These are phyloP conservation scores for Cystobasidium sp. DNA, from an alignment of 1,284 basidiomycete genomes.

Conservation along the genomic window DNA sequence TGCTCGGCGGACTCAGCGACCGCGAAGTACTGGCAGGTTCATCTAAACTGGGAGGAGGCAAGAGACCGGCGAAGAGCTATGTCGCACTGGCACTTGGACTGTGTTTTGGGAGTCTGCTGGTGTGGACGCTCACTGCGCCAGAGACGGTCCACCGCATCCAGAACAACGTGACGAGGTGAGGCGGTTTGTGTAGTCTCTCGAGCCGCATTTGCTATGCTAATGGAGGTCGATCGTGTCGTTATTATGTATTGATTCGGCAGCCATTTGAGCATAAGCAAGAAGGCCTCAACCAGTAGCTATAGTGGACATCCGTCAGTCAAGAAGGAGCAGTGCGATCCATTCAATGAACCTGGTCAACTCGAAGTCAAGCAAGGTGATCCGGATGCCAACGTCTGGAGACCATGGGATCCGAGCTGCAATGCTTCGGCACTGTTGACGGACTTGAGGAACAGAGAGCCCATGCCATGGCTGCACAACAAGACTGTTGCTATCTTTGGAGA, in stretches of 20 bases:
- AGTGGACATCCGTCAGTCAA: not conserved
- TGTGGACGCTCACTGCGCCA: constrained; percentile 14
- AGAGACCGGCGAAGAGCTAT: constrained; percentile 6
- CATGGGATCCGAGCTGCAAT: constrained; percentile 27
- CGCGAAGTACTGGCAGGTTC: not conserved
- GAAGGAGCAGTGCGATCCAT: constrained; percentile 9
- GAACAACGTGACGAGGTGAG: not conserved
- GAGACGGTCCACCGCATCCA: not conserved
- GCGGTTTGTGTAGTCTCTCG: not conserved
- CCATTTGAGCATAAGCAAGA: not conserved
- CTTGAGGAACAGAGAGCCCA: constrained; percentile 6
- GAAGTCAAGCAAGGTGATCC: constrained; percentile 14
- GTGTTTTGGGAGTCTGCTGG: constrained; percentile 8
- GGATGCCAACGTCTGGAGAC: constrained; percentile 26
- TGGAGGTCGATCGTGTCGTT: not conserved
- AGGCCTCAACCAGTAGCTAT: not conserved
- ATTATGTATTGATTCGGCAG: constrained; percentile 6
- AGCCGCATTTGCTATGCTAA: not conserved
- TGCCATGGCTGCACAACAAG: constrained; percentile 34
- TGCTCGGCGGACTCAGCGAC: constrained; percentile 1
- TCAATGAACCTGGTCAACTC: constrained; percentile 20
- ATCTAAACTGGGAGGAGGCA: not conserved
- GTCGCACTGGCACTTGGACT: constrained; percentile 5
- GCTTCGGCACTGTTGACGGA: constrained; percentile 27
- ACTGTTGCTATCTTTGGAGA: constrained; percentile 32